Evolutionary conservation across 106 monocot species (phyloP).

Genomic region (Platanthera zijinensis): DNA sequence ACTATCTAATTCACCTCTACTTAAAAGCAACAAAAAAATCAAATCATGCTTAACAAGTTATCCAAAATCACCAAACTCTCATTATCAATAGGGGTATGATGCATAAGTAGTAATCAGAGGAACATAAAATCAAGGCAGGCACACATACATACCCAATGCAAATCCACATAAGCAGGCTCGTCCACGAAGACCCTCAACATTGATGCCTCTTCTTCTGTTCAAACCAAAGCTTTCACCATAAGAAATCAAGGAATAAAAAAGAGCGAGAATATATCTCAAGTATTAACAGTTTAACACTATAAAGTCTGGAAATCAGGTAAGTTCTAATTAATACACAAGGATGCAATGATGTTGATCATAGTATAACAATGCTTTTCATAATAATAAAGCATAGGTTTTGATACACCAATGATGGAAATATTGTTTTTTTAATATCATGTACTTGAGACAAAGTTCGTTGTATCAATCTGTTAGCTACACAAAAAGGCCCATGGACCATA

Average conservation of each 20-base stretch:
- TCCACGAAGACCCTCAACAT: conserved; percentile 63
- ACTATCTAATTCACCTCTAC: neutral
- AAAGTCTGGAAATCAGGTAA: too few species aligned
- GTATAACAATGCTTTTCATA: neutral
- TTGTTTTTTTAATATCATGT: neutral
- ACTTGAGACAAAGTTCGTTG: neutral
- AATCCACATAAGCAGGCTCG: conserved; percentile 73
- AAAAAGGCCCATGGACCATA: too few species aligned
- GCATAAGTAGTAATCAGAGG: neutral
- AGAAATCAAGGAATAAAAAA: neutral
- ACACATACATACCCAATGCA: conserved; percentile 75
- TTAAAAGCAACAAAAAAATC: neutral
- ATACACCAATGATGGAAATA: neutral
- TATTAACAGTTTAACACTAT: neutral
- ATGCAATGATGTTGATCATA: too few species aligned
- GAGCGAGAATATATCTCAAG: neutral
- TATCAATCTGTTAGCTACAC: too few species aligned
- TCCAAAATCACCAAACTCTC: neutral
- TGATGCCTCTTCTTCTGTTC: conserved; percentile 68
- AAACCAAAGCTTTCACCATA: neutral
- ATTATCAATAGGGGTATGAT: neutral
- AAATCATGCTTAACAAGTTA: neutral
- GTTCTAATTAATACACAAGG: too few species aligned
- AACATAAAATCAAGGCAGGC: neutral
- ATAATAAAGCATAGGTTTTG: neutral